A percentile compares a stretch with the other conserved stretches of the same genome.
Evolutionary conservation across 129 eudicot genomes (phyloP).

Genomic region (Tagetes patula): DNA sequence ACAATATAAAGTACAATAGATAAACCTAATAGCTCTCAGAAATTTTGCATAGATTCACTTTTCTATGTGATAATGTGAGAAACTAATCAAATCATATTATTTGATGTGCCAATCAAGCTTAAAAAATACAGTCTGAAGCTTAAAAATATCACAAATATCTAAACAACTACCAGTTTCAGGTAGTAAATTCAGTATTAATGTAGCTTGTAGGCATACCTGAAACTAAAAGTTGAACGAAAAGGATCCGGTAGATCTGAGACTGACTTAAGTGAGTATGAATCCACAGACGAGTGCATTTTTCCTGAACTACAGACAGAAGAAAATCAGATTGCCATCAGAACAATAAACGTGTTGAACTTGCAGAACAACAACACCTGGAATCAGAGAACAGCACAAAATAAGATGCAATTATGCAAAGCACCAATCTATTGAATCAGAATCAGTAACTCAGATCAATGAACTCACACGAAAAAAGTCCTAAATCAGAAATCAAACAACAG

Average conservation of each 20-base stretch:
- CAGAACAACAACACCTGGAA: too few relatives aligned
- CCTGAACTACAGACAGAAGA: too few relatives aligned
- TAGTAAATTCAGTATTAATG: background rate
- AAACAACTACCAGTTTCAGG: conserved; percentile 12
- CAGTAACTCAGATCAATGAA: too few relatives aligned
- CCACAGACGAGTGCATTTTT: conserved; percentile 34
- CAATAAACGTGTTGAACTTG: too few relatives aligned
- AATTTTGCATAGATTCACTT: conserved; percentile 18
- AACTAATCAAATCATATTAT: background rate
- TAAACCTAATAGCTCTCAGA: conserved; percentile 10
- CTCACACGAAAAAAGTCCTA: too few relatives aligned
- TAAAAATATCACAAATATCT: conserved; percentile 5
- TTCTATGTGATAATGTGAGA: conserved; percentile 4
- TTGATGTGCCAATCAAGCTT: conserved; percentile 1
- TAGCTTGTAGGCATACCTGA: conserved; percentile 58
- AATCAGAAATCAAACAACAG: too few relatives aligned
- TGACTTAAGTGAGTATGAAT: conserved; percentile 64
- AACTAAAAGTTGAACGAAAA: conserved; percentile 74
- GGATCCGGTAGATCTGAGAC: conserved; percentile 84
- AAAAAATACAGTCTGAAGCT: conserved; percentile 12
- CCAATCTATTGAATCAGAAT: too few relatives aligned
- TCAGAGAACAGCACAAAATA: too few relatives aligned
- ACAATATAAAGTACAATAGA: conserved; percentile 11
- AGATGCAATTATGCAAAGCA: too few relatives aligned
- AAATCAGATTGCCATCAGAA: too few relatives aligned